Evolutionary conservation across 2,329 filamentous ascomycete genomes (phyloP), one percentile per base, ranked within the genome.

Genomic region (Ambrosiella beaveri): DNA sequence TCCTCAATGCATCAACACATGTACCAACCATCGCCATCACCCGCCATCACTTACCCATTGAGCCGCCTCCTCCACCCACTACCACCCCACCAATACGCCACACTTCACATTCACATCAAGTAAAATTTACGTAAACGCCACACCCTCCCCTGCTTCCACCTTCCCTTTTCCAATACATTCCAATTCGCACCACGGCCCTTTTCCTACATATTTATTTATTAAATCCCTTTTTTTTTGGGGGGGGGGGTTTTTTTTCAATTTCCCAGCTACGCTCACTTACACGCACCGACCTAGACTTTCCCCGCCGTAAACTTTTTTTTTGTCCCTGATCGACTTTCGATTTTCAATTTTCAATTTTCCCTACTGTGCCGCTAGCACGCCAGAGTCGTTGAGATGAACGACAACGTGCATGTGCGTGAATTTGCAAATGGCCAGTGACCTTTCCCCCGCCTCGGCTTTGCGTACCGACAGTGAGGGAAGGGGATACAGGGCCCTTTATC

Each of bases 51-150:
- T 9, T 6, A 41, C 6, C 7, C 47, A 35, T 11, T 35, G 19
- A 51, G 45, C 45, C 45, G 45, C 45, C 15, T 51, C 27, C 27
- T 51, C 27, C 27, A 36, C 36, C 47, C 17, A 51, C 17, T n/a
- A 13, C 7, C 17, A 51, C 27, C 47, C 27, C 3, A 27, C 27
- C 27, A 27, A 27, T 4, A 51, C 47, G 47, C 47, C 47, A 51
- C 19, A 51, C 19, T 11, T 51, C 47, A 44, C 27, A 44, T 55
- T 55, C 17, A 36, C 52, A 58, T 58, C 41, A 51, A 50, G 57
- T 58, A 58, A 58, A 17, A 58, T 13, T 58, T 58, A 58, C 57
- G 57, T 58, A 58, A 58, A 58, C 37, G 11, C 51, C 41, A 58
- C 41, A 58, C 36, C 37, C 56, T n/a, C 37, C n/a, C 55, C 47